Conservation (phyloP, 768 basidiomycete genomes). For the Infundibulicybe gibba region DNA sequence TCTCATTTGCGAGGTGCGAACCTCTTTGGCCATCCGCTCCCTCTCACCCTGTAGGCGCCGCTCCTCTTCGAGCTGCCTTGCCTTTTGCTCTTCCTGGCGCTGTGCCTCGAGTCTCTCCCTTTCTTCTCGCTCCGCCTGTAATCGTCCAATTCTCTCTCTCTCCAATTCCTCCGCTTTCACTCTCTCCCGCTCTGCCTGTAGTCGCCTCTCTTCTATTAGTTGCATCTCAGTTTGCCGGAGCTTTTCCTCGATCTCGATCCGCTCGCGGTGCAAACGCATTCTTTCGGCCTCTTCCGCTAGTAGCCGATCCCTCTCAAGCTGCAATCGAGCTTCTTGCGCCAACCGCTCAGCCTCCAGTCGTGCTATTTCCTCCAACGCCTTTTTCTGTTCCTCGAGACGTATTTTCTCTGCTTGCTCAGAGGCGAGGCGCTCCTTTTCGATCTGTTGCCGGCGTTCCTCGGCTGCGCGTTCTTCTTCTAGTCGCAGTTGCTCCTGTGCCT, state of each 20-base stretch:
- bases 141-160: neutral
- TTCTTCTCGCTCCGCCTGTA: slow-evolving; percentile 13
- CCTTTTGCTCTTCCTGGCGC: slow-evolving; percentile 9
- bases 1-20: neutral
- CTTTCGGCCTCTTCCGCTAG: slow-evolving; percentile 30
- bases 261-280: slow-evolving; percentile 25
- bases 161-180: slow-evolving; percentile 13
- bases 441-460: slow-evolving; percentile 15
- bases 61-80: slow-evolving; percentile 12
- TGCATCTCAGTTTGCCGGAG: slow-evolving; percentile 26
- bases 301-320: slow-evolving; percentile 17
- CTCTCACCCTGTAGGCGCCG: slow-evolving; percentile 6
- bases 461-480: slow-evolving; percentile 17
- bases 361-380: slow-evolving; percentile 19
- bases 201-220: slow-evolving; percentile 26
- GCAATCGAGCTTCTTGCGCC: slow-evolving; percentile 12
- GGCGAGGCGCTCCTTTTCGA: slow-evolving; percentile 17
- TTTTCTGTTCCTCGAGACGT: slow-evolving; percentile 13
- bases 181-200: slow-evolving; percentile 21
- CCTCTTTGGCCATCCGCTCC: slow-evolving; percentile 8
- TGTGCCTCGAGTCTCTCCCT: slow-evolving; percentile 17
- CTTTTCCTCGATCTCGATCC: slow-evolving; percentile 28
- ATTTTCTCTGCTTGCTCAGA: slow-evolving; percentile 15
- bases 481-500: slow-evolving; percentile 19
- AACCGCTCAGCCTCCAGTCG: slow-evolving; percentile 22